Evolutionary conservation across 352 stramenopile species (phyloP), one percentile per base, ranked within the genome.

Genomic region (Globisporangium viniferum): DNA sequence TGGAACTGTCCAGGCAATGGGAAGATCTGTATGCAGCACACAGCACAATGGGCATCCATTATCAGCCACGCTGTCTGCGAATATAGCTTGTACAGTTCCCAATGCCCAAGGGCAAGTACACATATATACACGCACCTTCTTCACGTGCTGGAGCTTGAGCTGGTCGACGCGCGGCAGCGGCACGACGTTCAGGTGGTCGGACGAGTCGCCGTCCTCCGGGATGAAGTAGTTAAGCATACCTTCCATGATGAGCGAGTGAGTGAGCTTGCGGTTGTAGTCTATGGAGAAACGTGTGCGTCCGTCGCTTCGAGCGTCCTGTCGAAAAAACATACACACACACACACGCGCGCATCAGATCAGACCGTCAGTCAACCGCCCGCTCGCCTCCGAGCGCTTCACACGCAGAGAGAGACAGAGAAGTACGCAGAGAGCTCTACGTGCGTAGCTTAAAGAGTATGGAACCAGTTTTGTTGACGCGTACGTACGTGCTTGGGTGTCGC

Each of bases 181-280:
- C 67, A 91, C 84, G 58, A 95, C 83, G 69, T 95, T 95, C 66
- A 93, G 67, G 75, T 95, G 88, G 68, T 95, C 88, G 64, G 84
- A 90, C 57, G 84, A 89, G 72, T 95, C 88, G 46, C 88, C 88
- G 74, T 95, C 88, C 68, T 95, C 88, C 41, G 88, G 88, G 61
- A 95, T 77, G 59, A 93, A 93, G 75, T 95, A 95, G 74, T 95
- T 93, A 59, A 95, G 79, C 87, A 94, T 92, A 59, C 87, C 85
- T 65, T 94, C 87, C 87, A 94, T 94, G 41, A 41, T 80, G 22
- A 41, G 12, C 31, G 2, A 41, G 12, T 36, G 2, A 24, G 1
- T n/a, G 35, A 54, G 44, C 36, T 22, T 36, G 51, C 35, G 39
- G 27, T 9, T 44, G n/a, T 24, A 4, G 36, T 58, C 27, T 56